phyloP scores from a whole-genome alignment of 192 early-diverging fungal genomes.

The Coemansia interrupta region DNA sequence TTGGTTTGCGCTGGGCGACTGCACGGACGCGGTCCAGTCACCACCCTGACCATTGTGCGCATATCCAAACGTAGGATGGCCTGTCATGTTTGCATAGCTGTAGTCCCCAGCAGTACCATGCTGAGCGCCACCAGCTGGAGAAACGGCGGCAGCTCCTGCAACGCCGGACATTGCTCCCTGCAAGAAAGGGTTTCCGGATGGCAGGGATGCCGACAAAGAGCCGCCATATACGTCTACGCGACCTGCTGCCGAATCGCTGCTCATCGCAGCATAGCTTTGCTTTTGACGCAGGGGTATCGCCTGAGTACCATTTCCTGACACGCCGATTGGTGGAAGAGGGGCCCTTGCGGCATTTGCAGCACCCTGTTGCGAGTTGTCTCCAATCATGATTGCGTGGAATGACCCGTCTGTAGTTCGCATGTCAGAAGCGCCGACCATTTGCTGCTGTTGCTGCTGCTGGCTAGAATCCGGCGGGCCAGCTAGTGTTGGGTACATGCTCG shows the following conservation, averaged over 20 bases:
- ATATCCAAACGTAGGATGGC: slow-evolving; percentile 4
- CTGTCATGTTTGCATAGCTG: neutral
- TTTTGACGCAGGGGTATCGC: slow-evolving; percentile 20
- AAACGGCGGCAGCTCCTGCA: neutral
- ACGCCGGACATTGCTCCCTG: slow-evolving; percentile 5
- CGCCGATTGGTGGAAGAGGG: too few relatives aligned
- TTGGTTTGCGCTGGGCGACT: neutral
- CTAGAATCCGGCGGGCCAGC: neutral
- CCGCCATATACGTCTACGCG: slow-evolving; percentile 16
- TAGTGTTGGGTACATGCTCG: slow-evolving; percentile 8
- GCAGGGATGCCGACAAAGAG: slow-evolving; percentile 32
- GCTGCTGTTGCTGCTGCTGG: slow-evolving; percentile 14
- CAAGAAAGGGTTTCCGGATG: slow-evolving; percentile 26
- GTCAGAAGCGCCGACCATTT: neutral
- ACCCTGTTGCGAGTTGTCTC: slow-evolving; percentile 28
- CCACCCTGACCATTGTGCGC: neutral
- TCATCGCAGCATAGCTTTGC: slow-evolving; percentile 22
- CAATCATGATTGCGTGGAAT: slow-evolving; percentile 49
- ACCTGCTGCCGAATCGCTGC: slow-evolving; percentile 3
- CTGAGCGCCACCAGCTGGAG: neutral
- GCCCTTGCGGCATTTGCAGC: neutral
- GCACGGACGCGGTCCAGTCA: neutral
- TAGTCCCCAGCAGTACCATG: slow-evolving; percentile 2
- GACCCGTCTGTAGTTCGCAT: slow-evolving; percentile 29
- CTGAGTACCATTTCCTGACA: neutral